Conservation (phyloP, 2,329 filamentous ascomycete genomes). For the Aspergillus caelatus region DNA sequence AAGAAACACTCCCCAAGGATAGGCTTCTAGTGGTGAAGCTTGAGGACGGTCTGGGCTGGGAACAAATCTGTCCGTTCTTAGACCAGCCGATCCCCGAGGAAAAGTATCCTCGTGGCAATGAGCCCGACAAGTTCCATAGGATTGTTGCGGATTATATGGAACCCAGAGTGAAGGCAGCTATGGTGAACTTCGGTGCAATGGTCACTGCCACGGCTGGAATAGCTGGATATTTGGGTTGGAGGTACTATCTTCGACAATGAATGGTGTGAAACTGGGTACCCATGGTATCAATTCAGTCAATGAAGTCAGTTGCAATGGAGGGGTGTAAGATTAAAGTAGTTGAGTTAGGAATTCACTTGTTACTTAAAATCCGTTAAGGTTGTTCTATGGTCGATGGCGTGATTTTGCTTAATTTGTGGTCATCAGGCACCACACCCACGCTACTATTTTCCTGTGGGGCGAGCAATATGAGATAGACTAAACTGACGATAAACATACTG, state of each 20-base stretch:
- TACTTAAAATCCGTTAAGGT: background rate
- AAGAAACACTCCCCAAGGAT: conserved; percentile 23
- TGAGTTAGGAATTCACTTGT: background rate
- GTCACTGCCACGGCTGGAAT: conserved; percentile 17
- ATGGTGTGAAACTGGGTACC: too few species aligned
- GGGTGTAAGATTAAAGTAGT: background rate
- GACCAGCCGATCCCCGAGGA: conserved; percentile 22
- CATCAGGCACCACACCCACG: background rate
- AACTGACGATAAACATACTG: too few species aligned
- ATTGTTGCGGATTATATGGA: conserved; percentile 16
- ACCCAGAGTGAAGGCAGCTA: conserved; percentile 16
- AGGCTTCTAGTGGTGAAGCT: conserved; percentile 22
- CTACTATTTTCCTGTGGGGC: background rate
- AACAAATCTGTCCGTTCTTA: conserved; percentile 28
- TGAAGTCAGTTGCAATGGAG: background rate
- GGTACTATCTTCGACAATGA: background rate
- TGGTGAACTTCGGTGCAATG: conserved; percentile 16
- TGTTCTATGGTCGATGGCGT: background rate
- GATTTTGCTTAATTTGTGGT: background rate
- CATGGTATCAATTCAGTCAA: too few species aligned
- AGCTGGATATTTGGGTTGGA: conserved; percentile 16
- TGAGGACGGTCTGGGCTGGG: conserved; percentile 28
- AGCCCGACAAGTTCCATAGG: conserved; percentile 23
- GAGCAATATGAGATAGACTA: background rate
- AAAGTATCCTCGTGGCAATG: conserved; percentile 24